Evolutionary conservation across 208 protist species (phyloP).

Genomic region (Trypanosomatidae sp.): DNA sequence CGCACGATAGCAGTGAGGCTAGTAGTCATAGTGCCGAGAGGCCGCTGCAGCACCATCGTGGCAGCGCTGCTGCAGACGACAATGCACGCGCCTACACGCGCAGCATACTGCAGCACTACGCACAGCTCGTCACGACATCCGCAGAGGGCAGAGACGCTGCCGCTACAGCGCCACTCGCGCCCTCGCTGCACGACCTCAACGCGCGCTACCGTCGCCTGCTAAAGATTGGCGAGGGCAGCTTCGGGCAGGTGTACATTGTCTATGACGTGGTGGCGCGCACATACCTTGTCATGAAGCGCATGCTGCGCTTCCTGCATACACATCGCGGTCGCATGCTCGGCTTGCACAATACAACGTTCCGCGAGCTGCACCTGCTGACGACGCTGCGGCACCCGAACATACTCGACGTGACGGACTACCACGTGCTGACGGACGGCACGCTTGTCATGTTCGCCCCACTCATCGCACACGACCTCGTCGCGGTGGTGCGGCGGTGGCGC

Average conservation of each 20-base stretch:
- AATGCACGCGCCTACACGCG: no score
- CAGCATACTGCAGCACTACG: not conserved
- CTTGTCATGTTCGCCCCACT: constrained; percentile 65
- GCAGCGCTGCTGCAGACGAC: no score
- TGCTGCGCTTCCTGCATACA: constrained; percentile 44
- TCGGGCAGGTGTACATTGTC: constrained; percentile 78
- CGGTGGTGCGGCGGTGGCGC: constrained; percentile 40
- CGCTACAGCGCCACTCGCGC: constrained; percentile 1
- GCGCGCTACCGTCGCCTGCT: constrained; percentile 41
- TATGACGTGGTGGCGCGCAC: constrained; percentile 48
- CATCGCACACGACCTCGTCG: constrained; percentile 55
- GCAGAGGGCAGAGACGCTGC: not conserved
- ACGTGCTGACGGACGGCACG: constrained; percentile 47
- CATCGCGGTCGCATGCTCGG: constrained; percentile 22
- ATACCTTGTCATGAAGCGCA: constrained; percentile 80
- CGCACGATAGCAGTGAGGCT: no score
- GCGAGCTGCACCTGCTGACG: constrained; percentile 58
- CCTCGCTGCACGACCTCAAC: constrained; percentile 12
- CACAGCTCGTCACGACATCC: not conserved
- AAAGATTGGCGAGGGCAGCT: constrained; percentile 79
- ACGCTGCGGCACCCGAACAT: constrained; percentile 67
- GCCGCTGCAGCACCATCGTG: no score
- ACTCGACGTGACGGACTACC: constrained; percentile 42
- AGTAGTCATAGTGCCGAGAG: no score
- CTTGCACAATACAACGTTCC: constrained; percentile 58